These are phyloP conservation scores for Erigeron canadensis DNA, from an alignment of 129 eudicot genomes.

Conservation along the genomic window DNA sequence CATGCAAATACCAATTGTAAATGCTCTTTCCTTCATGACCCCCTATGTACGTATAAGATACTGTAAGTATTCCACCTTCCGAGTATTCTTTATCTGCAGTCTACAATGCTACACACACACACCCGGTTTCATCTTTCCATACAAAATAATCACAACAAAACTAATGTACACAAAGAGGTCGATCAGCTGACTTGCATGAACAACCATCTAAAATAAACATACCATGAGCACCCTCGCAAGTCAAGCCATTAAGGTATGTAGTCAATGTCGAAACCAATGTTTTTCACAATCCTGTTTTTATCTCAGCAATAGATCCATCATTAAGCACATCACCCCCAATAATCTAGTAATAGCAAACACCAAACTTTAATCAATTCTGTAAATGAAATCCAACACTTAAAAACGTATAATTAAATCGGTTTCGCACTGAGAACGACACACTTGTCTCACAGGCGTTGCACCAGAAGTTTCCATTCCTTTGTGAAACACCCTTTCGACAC, in stretches of 20 bases:
- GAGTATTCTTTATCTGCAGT: constrained; percentile 36
- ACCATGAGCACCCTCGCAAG: constrained; percentile 97
- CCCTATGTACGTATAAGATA: constrained; percentile 94
- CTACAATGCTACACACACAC: too few relatives aligned
- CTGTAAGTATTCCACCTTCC: constrained; percentile 88
- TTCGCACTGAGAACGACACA: too few relatives aligned
- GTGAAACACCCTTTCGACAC: too few relatives aligned
- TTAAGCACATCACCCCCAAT: constrained; percentile 99
- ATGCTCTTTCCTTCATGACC: constrained; percentile 98
- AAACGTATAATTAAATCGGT: neutral
- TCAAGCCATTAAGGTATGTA: constrained; percentile 94
- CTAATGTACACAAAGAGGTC: neutral
- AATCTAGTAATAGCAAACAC: constrained; percentile 47
- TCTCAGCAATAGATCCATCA: constrained; percentile 95
- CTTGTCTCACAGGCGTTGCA: too few relatives aligned
- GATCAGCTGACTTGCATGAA: neutral
- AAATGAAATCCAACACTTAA: neutral
- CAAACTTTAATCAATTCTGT: constrained; percentile 16
- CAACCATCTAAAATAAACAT: constrained; percentile 18
- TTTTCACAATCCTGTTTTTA: constrained; percentile 98
- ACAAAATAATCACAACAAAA: too few relatives aligned
- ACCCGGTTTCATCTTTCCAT: too few relatives aligned
- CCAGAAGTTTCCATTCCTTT: too few relatives aligned
- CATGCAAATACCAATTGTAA: constrained; percentile 92
- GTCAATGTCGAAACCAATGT: constrained; percentile 95